Percentiles rank a stretch among this genome's conserved stretches.
Conservation (phyloP, 495 filamentous ascomycete species). For the Penicillium pulvis region DNA sequence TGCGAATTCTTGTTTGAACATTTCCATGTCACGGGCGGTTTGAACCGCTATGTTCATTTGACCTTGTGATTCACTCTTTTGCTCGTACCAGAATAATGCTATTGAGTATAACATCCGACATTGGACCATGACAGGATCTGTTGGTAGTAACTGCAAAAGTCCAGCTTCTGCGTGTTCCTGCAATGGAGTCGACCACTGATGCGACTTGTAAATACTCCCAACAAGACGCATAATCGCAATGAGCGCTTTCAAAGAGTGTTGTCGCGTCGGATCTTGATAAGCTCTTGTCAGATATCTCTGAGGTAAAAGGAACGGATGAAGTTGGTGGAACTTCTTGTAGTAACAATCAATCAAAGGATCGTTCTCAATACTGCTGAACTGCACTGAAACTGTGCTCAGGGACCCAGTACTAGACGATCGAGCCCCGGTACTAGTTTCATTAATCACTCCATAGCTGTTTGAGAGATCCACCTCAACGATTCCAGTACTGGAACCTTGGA, state of each 20-base stretch:
- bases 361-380: slow-evolving; percentile 17
- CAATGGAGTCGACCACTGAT: slow-evolving; percentile 24
- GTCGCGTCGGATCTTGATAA: slow-evolving; percentile 24
- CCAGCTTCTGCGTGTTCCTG: slow-evolving; percentile 23
- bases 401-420: slow-evolving; percentile 1
- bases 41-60: slow-evolving; percentile 25
- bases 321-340: slow-evolving; percentile 33
- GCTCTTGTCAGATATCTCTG: slow-evolving; percentile 16
- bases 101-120: slow-evolving; percentile 36
- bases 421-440: background rate
- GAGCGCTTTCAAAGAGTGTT: slow-evolving; percentile 20
- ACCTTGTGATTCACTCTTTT: slow-evolving; percentile 23
- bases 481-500: slow-evolving; percentile 9
- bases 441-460: slow-evolving; percentile 1
- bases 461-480: slow-evolving; percentile 5
- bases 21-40: slow-evolving; percentile 42
- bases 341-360: slow-evolving; percentile 32
- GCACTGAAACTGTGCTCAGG: background rate
- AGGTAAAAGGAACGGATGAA: slow-evolving; percentile 31
- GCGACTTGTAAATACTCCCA: slow-evolving; percentile 27
- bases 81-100: slow-evolving; percentile 35
- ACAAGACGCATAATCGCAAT: slow-evolving; percentile 27
- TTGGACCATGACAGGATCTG: slow-evolving; percentile 36
- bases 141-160: slow-evolving; percentile 60
- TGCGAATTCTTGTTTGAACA: slow-evolving; percentile 28